Percentiles rank a stretch among this genome's conserved stretches.
phyloP scores from a whole-genome alignment of 352 stramenopile species.

The Phytophthora boehmeriae region DNA sequence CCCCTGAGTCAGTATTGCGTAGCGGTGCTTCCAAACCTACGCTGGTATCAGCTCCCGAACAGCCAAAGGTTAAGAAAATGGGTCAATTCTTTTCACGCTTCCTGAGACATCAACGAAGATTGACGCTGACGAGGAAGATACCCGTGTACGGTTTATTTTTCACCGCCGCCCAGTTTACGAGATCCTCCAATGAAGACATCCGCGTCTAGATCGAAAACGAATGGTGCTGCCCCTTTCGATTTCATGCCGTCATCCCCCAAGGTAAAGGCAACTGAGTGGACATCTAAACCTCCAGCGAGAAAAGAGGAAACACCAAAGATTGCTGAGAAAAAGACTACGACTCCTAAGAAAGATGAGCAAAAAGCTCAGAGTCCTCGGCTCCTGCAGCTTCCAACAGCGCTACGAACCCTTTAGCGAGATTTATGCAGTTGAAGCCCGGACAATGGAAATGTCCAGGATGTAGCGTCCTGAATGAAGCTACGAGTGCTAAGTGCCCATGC shows the following conservation, averaged over 20 bases:
- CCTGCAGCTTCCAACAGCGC: conserved; percentile 22
- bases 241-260: conserved; percentile 75
- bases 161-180: conserved; percentile 53
- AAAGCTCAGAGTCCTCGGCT: conserved; percentile 6
- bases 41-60: not conserved
- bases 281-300: conserved; percentile 31
- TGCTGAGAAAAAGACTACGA: conserved; percentile 21
- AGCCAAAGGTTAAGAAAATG: conserved; percentile 32
- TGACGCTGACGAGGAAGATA: conserved; percentile 46
- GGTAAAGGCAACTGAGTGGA: conserved; percentile 44
- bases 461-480: conserved; percentile 66
- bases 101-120: conserved; percentile 27
- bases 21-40: not conserved
- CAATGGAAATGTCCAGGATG: conserved; percentile 87
- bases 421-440: conserved; percentile 67
- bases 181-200: conserved; percentile 52
- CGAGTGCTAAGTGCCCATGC: conserved; percentile 75
- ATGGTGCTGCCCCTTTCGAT: conserved; percentile 51
- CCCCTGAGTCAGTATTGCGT: not conserved
- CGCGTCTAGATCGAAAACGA: conserved; percentile 25
- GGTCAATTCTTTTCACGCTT: conserved; percentile 65
- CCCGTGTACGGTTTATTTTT: conserved; percentile 60
- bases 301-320: conserved; percentile 25
- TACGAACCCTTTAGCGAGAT: conserved; percentile 64
- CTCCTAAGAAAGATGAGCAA: conserved; percentile 8